Evolutionary conservation across 768 basidiomycete genomes (phyloP).

Genomic region (Leccinum variicolor): DNA sequence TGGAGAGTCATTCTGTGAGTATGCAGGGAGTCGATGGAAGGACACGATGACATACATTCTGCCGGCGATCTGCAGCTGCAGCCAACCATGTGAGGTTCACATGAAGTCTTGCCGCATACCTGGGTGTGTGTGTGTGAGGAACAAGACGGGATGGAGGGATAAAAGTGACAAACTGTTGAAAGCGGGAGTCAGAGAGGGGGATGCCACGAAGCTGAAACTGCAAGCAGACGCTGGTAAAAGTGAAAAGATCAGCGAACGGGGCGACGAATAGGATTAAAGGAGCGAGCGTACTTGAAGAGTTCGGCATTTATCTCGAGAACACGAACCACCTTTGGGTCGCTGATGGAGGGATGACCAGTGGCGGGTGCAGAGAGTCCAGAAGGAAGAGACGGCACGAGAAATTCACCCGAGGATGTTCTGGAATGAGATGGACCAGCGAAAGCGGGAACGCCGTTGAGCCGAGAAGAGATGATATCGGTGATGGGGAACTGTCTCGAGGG

Average conservation of each 20-base stretch:
- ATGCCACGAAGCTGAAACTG: conserved; percentile 57
- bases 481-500: conserved; percentile 22
- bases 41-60: conserved; percentile 39
- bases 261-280: background rate
- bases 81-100: conserved; percentile 72
- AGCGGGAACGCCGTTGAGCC: conserved; percentile 18
- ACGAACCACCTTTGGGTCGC: conserved; percentile 46
- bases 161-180: conserved; percentile 49
- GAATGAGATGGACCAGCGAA: conserved; percentile 26
- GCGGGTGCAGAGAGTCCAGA: conserved; percentile 17
- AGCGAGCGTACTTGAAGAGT: conserved; percentile 53
- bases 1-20: conserved; percentile 4
- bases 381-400: conserved; percentile 29
- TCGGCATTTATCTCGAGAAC: conserved; percentile 70
- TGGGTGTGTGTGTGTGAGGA: conserved; percentile 26
- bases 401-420: conserved; percentile 26
- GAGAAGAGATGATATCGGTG: conserved; percentile 20
- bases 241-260: conserved; percentile 4
- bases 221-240: conserved; percentile 49
- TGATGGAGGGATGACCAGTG: conserved; percentile 1
- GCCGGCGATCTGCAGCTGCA: conserved; percentile 58
- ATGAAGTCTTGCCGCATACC: conserved; percentile 61
- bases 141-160: background rate
- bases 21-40: background rate
- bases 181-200: conserved; percentile 44